phyloP scores from a whole-genome alignment of 2,329 filamentous ascomycete species.

The Penicillium brasilianum region DNA sequence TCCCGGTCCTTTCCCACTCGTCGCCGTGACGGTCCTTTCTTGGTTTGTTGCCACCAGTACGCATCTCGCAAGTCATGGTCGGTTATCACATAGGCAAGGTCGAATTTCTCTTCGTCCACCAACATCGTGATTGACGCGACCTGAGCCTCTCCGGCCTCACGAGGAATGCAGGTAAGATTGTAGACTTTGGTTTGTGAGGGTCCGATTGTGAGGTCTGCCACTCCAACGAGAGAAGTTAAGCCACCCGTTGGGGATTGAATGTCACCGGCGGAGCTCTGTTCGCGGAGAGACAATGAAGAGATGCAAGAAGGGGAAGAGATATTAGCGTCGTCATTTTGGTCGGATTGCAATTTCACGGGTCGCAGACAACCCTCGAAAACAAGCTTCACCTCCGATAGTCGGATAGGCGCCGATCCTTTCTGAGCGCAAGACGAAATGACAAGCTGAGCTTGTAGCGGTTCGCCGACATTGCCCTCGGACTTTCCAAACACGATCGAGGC shows the following conservation, averaged over 20 bases:
- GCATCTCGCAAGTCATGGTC: slow-evolving; percentile 41
- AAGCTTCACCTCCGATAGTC: slow-evolving; percentile 55
- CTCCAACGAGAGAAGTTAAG: slow-evolving; percentile 56
- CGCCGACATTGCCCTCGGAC: slow-evolving; percentile 64
- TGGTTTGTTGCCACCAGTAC: slow-evolving; percentile 51
- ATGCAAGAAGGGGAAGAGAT: slow-evolving; percentile 34
- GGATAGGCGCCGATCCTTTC: slow-evolving; percentile 52
- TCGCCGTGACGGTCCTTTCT: slow-evolving; percentile 42
- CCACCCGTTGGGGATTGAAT: slow-evolving; percentile 43
- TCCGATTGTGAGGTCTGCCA: slow-evolving; percentile 67
- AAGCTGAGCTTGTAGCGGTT: slow-evolving; percentile 62
- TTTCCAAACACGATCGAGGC: slow-evolving; percentile 59
- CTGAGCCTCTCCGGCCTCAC: slow-evolving; percentile 79
- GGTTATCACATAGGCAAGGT: slow-evolving; percentile 68
- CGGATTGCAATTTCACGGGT: slow-evolving; percentile 48
- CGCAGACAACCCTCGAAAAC: slow-evolving; percentile 59
- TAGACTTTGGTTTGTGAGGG: slow-evolving; percentile 73
- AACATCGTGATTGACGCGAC: slow-evolving; percentile 67
- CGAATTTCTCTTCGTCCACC: slow-evolving; percentile 69
- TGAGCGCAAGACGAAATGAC: slow-evolving; percentile 57
- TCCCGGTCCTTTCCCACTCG: slow-evolving; percentile 53
- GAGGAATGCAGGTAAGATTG: slow-evolving; percentile 72
- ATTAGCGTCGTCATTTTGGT: slow-evolving; percentile 33
- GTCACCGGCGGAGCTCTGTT: slow-evolving; percentile 38
- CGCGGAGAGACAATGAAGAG: slow-evolving; percentile 40